phyloP scores from a whole-genome alignment of 805 yeast species.

The Candida sakaeoensis region DNA sequence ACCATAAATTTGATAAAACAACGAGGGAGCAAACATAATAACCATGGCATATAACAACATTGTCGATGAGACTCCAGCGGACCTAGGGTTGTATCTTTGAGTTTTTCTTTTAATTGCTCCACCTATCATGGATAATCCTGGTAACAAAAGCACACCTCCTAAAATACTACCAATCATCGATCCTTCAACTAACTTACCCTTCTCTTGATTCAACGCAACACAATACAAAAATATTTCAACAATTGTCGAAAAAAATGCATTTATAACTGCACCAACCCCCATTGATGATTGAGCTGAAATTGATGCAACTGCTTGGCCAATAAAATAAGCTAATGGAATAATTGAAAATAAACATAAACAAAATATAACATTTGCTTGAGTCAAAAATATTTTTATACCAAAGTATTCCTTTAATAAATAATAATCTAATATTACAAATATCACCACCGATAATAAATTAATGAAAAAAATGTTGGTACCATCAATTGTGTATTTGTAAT shows the following conservation, averaged over 20 bases:
- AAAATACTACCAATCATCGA: conserved; percentile 90
- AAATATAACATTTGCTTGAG: conserved; percentile 66
- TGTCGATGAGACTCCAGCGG: conserved; percentile 96
- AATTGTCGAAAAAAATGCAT: conserved; percentile 94
- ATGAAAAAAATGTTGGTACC: conserved; percentile 93
- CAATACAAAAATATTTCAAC: conserved; percentile 91
- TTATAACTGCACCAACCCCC: conserved; percentile 98
- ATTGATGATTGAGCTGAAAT: conserved; percentile 97
- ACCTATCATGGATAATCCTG: conserved; percentile 96
- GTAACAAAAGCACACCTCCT: conserved; percentile 87
- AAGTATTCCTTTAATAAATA: conserved; percentile 51
- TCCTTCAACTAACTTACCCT: conserved; percentile 91
- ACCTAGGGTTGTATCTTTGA: conserved; percentile 90
- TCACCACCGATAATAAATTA: conserved; percentile 73
- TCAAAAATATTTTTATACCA: conserved; percentile 39
- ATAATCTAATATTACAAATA: conserved; percentile 79
- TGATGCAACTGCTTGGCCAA: conserved; percentile 99
- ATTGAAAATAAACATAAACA: conserved; percentile 76
- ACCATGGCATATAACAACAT: conserved; percentile 88
- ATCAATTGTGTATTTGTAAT: conserved; percentile 92
- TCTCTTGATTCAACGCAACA: conserved; percentile 81
- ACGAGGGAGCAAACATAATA: conserved; percentile 89
- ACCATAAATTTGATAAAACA: conserved; percentile 87
- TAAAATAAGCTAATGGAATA: conserved; percentile 91
- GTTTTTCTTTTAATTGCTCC: conserved; percentile 93